Evolutionary conservation across 2,329 filamentous ascomycete species (phyloP), one percentile per base, ranked within the genome.

Genomic region (Bisporella sp.): DNA sequence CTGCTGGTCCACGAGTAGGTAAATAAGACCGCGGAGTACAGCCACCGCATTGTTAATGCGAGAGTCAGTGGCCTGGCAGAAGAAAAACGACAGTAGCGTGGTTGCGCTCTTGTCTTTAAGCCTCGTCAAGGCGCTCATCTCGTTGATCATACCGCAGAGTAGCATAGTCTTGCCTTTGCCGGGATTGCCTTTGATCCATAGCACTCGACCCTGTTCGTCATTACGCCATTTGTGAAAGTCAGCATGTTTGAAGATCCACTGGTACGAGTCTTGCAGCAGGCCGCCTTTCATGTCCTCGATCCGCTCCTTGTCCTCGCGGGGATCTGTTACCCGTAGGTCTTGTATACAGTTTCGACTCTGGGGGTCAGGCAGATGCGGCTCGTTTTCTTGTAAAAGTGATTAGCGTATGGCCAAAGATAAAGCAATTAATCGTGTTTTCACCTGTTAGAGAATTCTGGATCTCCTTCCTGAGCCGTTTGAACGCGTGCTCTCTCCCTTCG

Each of bases 1-100:
- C 1, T 68, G 55, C 49, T 69, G 57, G 0, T 48, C 33, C 1
- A 70, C 47, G 63, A 78, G 60, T 8, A 68, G 35, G 39, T 65
- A 72, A 0, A 75, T 62, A 0, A 78, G 60, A 0, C 74, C 71
- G 0, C 69, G 66, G 1, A 77, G 54, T 0, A 75, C 67, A 0
- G 70, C 62, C 0, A 57, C 21, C 21, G 21, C 21, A 21, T 21
- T 21, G 21, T 21, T 21, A 21, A 21, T 21, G 3, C 21, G 21
- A 21, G 21, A 21, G 3, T 21, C 21, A 21, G 21, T 21, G 21
- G 21, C 21, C 21, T 21, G 21, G 21, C 21, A 21, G 3, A 21
- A 21, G 21, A 72, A 73, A 51, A 58, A 70, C 1, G 59, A 54
- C 30, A 61, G 35, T 39, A 39, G 35, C 35, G 35, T 39, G 3